Evolutionary conservation across 2,329 filamentous ascomycete species (phyloP), one percentile per base, ranked within the genome.

Genomic region (Capronia epimyces): DNA sequence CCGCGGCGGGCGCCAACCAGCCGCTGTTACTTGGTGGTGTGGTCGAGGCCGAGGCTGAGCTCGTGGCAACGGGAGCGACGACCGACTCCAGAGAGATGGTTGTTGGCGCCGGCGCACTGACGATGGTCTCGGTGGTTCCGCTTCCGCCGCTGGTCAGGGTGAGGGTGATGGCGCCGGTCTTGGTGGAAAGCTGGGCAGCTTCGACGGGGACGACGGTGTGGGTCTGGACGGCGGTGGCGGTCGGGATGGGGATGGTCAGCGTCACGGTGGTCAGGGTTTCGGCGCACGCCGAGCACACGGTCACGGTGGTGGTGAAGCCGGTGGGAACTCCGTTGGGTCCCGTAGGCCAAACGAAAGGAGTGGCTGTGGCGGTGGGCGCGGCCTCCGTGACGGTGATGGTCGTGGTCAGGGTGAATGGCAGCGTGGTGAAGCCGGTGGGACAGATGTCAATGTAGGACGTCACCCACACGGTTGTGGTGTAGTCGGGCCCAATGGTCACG

Each of bases 401-500:
- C 12, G 53, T 53, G 5, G 53, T 56, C 37, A 44, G 25, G n/a
- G 46, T 49, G 36, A 24, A 48, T 4, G 50, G 22, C 18, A 24
- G 47, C 4, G 67, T 71, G 31, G 66, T 71, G 57, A 68, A 71
- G 4, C 71, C 70, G 21, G 68, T 70, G 3, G 70, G 66, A 50
- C 69, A 72, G 56, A 72, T 67, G 44, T 68, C 65, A 6, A 65
- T 64, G 53, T 71, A 72, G 15, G 67, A 68, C 25, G 70, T 72
- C 2, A 43, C 44, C 41, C 29, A 36, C 10, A 49, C 41, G n/a
- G 53, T 56, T 3, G 40, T 43, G 20, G 50, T 52, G 29, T 36
- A 39, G 21, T 40, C 45, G 15, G 43, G 36, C 1, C 3, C 34
- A 15, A 37, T 13, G 5, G 13, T n/a, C 31, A 12, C 37, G 5